Evolutionary conservation across 2,329 filamentous ascomycete genomes (phyloP), one percentile per base, ranked within the genome.

Genomic region (Stachybotrys echinatus): DNA sequence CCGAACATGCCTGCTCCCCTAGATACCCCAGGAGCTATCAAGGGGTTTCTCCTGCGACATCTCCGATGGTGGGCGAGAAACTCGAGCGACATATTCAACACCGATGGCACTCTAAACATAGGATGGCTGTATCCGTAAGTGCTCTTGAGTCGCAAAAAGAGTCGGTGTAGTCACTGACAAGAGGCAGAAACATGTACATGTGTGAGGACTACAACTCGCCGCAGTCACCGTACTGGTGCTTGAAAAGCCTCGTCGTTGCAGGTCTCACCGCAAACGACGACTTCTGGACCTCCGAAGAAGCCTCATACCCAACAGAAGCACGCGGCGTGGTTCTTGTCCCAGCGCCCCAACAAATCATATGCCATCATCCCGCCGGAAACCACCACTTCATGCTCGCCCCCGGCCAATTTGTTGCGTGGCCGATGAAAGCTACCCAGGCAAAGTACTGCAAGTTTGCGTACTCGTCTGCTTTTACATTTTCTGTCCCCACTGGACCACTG

Each of bases 201-300:
- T 65, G 67, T 34, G 78, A 81, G 56, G 74, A 79, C 53, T 81
- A 81, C 59, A 81, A 81, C 56, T 81, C 77, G 2, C 76, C 77
- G 0, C 77, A 81, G 52, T 80, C 76, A 0, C 66, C 71, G 0
- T 81, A 80, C 55, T 81, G 77, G 78, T 72, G 69, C 7, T 60
- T 80, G 20, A 81, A 81, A 50, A 71, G 72, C 0, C 69, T 81
- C 3, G 61, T 78, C 1, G 68, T 67, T 0, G 58, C 77, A 0
- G 65, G 63, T 0, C 50, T 80, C 0, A 52, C 63, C 0, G 52
- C 56, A 2, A 52, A 59, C 0, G 64, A 77, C 44, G 57, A 63
- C 0, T 80, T 81, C 48, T 81, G 78, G 77, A 58, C 56, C 0
- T 56, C 62, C 0, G 51, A 70, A 3, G 72, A 80, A 47, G 45